phyloP scores from a whole-genome alignment of 192 early-diverging fungal species.

The Chytriomyces confervae region DNA sequence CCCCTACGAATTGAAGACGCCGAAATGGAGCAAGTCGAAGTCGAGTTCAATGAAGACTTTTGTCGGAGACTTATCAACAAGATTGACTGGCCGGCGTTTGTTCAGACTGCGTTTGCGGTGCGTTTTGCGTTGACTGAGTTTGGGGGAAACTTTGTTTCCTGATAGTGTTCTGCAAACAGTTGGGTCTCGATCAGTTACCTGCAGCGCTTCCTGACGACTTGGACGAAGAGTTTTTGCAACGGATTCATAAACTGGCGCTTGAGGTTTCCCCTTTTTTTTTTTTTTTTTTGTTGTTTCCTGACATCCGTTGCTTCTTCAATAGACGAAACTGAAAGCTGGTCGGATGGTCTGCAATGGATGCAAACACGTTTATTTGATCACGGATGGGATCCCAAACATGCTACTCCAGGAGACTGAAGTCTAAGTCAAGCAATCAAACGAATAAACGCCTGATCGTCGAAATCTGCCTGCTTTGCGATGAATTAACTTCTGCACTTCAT shows the following conservation, averaged over 20 bases:
- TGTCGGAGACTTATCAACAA: slow-evolving; percentile 79
- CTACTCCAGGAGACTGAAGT: slow-evolving; percentile 52
- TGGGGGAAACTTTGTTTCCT: not conserved
- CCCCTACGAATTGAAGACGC: slow-evolving; percentile 87
- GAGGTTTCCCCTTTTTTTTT: slow-evolving; percentile 59
- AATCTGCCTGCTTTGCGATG: too few species aligned
- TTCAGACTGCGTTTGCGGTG: slow-evolving; percentile 51
- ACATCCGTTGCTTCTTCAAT: slow-evolving; percentile 4
- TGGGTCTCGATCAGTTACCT: slow-evolving; percentile 73
- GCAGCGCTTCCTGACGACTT: slow-evolving; percentile 63
- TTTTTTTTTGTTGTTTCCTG: not conserved
- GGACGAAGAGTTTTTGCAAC: slow-evolving; percentile 73
- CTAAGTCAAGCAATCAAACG: not conserved
- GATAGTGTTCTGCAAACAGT: slow-evolving; percentile 44
- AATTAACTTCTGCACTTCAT: too few species aligned
- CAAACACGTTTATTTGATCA: slow-evolving; percentile 87
- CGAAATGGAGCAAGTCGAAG: slow-evolving; percentile 80
- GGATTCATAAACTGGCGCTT: slow-evolving; percentile 77
- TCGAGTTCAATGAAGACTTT: slow-evolving; percentile 88
- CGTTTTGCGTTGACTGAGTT: not conserved
- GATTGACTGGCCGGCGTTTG: slow-evolving; percentile 75
- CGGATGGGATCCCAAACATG: slow-evolving; percentile 87
- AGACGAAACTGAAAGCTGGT: slow-evolving; percentile 85
- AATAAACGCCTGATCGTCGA: too few species aligned
- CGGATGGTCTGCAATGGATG: slow-evolving; percentile 93